Percentiles rank a stretch among this genome's conserved stretches.
These are phyloP conservation scores for Xylaria sp. DNA, from an alignment of 2,329 filamentous ascomycete species.

Conservation along the genomic window DNA sequence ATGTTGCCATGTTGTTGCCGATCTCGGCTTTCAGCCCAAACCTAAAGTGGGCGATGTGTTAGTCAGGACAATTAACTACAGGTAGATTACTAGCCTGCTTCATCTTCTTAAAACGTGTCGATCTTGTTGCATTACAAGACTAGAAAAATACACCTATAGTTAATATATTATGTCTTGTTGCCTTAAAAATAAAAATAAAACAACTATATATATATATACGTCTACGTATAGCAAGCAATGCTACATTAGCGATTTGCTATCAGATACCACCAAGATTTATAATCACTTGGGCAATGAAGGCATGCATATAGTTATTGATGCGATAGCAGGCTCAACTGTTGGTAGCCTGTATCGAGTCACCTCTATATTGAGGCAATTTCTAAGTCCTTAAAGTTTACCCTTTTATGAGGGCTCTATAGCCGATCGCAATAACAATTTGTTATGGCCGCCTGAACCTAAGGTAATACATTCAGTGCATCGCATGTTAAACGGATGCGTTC, in stretches of 20 bases:
- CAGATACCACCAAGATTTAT: too few species aligned
- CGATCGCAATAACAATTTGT: slow-evolving; percentile 12
- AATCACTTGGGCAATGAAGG: too few species aligned
- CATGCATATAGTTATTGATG: slow-evolving; percentile 1
- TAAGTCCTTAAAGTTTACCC: neutral
- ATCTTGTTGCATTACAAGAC: neutral
- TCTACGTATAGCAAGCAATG: too few species aligned
- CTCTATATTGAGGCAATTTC: slow-evolving; percentile 19
- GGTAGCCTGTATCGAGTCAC: neutral
- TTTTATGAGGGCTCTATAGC: neutral
- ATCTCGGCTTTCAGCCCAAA: neutral
- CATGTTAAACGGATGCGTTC: slow-evolving; percentile 6
- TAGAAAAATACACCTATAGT: too few species aligned
- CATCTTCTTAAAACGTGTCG: neutral
- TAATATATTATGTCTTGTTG: too few species aligned
- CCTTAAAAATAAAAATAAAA: too few species aligned
- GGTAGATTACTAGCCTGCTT: neutral
- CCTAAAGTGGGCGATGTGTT: neutral
- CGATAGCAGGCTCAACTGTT: neutral
- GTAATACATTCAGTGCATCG: slow-evolving; percentile 3
- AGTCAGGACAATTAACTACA: neutral
- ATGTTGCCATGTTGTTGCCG: neutral
- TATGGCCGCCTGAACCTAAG: slow-evolving; percentile 5
- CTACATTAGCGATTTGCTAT: too few species aligned
- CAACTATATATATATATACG: too few species aligned